These are phyloP conservation scores for Talaromyces sp. DNA, from an alignment of 2,329 filamentous ascomycete species.

Conservation along the genomic window DNA sequence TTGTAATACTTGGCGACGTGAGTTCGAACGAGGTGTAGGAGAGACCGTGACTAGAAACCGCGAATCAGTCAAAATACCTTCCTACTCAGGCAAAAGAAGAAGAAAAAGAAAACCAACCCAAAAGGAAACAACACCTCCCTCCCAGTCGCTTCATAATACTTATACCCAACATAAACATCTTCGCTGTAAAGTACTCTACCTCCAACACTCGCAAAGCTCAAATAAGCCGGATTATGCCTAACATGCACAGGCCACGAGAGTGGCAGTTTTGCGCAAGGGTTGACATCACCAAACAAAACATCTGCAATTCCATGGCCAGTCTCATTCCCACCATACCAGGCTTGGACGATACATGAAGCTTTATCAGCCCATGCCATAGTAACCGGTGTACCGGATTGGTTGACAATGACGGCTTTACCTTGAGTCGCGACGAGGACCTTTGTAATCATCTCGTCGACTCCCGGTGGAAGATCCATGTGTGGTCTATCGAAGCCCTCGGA, in stretches of 20 bases:
- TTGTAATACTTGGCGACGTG: slow-evolving; percentile 24
- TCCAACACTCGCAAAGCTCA: slow-evolving; percentile 68
- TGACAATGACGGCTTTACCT: slow-evolving; percentile 66
- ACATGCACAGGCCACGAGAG: slow-evolving; percentile 64
- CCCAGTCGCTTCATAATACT: slow-evolving; percentile 67
- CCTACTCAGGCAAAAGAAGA: background rate
- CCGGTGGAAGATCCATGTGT: slow-evolving; percentile 53
- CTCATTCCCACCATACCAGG: slow-evolving; percentile 83
- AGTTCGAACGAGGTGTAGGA: slow-evolving; percentile 69
- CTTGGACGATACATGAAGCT: slow-evolving; percentile 60
- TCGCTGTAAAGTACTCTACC: slow-evolving; percentile 71
- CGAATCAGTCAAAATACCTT: background rate
- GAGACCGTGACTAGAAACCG: slow-evolving; percentile 55
- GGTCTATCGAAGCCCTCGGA: slow-evolving; percentile 63
- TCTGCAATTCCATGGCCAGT: slow-evolving; percentile 76
- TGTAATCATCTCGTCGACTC: slow-evolving; percentile 54
- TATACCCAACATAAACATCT: slow-evolving; percentile 74
- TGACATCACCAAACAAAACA: slow-evolving; percentile 67
- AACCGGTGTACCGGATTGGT: slow-evolving; percentile 69
- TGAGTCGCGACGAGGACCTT: slow-evolving; percentile 62
- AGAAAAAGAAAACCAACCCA: slow-evolving; percentile 37
- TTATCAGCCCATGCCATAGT: slow-evolving; percentile 45
- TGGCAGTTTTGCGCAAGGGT: slow-evolving; percentile 69
- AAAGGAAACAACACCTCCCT: slow-evolving; percentile 67
- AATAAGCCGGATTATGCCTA: slow-evolving; percentile 67